These are phyloP conservation scores for Neostapfia colusana DNA, from an alignment of 176 grass and related monocot genomes.

Conservation along the genomic window DNA sequence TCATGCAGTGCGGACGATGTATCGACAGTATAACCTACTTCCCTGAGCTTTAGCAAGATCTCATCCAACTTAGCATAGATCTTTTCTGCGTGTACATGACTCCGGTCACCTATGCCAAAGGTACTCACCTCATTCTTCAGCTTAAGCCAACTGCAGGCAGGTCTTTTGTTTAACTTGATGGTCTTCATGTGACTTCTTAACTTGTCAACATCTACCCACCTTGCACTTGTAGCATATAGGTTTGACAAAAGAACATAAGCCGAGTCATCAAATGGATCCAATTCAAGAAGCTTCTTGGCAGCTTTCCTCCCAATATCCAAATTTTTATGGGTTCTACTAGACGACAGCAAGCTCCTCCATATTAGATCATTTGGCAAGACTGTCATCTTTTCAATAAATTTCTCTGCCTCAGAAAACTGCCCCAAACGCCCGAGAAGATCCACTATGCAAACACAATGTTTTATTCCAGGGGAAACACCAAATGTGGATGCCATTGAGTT, in stretches of 20 bases:
- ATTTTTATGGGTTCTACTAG: conserved; percentile 74
- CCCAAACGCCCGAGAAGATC: conserved; percentile 80
- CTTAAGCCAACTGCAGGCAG: conserved; percentile 92
- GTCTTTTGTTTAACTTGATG: conserved; percentile 83
- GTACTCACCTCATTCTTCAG: conserved; percentile 73
- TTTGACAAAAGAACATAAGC: conserved; percentile 93
- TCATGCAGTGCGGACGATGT: conserved; percentile 82
- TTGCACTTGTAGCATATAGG: conserved; percentile 68
- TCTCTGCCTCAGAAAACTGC: conserved; percentile 57
- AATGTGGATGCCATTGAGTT: conserved; percentile 60
- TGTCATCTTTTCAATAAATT: conserved; percentile 73
- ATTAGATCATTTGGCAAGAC: conserved; percentile 72
- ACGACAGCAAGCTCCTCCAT: conserved; percentile 86
- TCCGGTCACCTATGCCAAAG: conserved; percentile 71
- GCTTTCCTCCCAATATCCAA: conserved; percentile 74
- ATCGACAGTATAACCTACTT: conserved; percentile 62
- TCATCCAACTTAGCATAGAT: conserved; percentile 76
- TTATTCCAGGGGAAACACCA: conserved; percentile 69
- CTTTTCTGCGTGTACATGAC: conserved; percentile 46
- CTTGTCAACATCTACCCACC: conserved; percentile 74
- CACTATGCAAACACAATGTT: conserved; percentile 89
- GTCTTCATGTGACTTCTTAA: conserved; percentile 83
- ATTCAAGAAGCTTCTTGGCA: conserved; percentile 66
- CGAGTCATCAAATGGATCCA: conserved; percentile 81
- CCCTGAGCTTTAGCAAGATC: conserved; percentile 56